Percentiles rank a stretch among this genome's conserved stretches.
Conservation (phyloP, 805 yeast species). For the Monosporozyma aerobia region DNA sequence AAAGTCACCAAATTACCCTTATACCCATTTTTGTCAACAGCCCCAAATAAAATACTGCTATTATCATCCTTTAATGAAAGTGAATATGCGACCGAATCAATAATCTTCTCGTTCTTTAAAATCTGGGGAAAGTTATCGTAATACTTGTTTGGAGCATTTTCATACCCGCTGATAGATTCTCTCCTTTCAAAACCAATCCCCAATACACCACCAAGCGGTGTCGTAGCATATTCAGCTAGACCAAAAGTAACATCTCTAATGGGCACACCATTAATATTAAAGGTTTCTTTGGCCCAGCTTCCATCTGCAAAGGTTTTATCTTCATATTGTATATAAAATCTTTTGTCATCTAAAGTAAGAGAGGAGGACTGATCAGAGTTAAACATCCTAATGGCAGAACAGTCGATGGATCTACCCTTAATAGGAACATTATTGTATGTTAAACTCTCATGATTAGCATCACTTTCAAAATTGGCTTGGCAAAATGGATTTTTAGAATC, state of each 20-base stretch:
- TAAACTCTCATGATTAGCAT: not conserved
- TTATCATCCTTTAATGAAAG: slow-evolving; percentile 39
- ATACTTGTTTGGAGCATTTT: slow-evolving; percentile 13
- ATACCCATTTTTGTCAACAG: slow-evolving; percentile 47
- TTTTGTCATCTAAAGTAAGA: slow-evolving; percentile 6
- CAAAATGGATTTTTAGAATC: slow-evolving; percentile 30
- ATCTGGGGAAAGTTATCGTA: slow-evolving; percentile 58
- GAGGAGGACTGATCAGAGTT: slow-evolving; percentile 12
- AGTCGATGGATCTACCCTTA: slow-evolving; percentile 12
- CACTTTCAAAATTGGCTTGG: not conserved
- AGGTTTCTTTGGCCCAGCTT: slow-evolving; percentile 52
- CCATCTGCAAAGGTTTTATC: slow-evolving; percentile 45
- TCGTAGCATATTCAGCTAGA: slow-evolving; percentile 49
- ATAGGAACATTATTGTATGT: not conserved
- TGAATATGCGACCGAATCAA: slow-evolving; percentile 45
- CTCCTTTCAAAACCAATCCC: slow-evolving; percentile 59
- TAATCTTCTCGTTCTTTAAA: slow-evolving; percentile 44
- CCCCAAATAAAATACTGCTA: slow-evolving; percentile 57
- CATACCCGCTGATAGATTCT: slow-evolving; percentile 37
- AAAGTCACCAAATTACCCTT: slow-evolving; percentile 39
- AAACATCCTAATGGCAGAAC: slow-evolving; percentile 12
- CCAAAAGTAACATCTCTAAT: slow-evolving; percentile 54
- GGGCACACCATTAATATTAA: slow-evolving; percentile 39
- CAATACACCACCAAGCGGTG: slow-evolving; percentile 48
- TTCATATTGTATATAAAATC: slow-evolving; percentile 37